Evolutionary conservation across 805 yeast genomes (phyloP), one percentile per base, ranked within the genome.

Genomic region (Hagleromyces aurorensis): DNA sequence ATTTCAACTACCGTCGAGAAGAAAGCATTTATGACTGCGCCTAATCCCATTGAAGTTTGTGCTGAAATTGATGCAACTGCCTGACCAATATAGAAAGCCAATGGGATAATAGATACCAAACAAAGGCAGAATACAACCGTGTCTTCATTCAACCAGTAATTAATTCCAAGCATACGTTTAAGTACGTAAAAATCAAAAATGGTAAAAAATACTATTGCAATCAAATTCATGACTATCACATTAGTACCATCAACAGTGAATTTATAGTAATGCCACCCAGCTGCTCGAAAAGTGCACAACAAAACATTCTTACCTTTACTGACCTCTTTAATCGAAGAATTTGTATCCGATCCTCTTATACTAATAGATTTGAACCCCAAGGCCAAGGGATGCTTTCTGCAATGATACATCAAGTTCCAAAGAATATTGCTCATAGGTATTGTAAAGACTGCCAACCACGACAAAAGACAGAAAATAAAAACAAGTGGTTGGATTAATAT

Each of bases 21-120:
- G 49, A 91, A 89, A 1, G 98, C 98, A 55, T 91, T 91, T 46
- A 91, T 86, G 0, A 87, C 96, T 1, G 98, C 98, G 63, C 97
- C 97, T 36, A 91, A 76, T 16, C 97, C 96, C 98, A 91, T 91
- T 0, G 96, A 87, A 1, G 96, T 84, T 61, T 91, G 98, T 0
- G 98, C 97, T 5, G 95, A 82, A 36, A 91, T 91, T 2, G 97
- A 87, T 0, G 98, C 98, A n/a, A 91, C 98, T 5, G 97, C 97
- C 57, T 89, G 97, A 3, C 98, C 98, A 45, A 91, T 87, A 59
- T 86, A 91, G 52, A 91, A 89, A 0, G 98, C 97, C 42, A 91
- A 64, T 5, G 98, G 98, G 20, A 91, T 72, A 35, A 91, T 84
- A 1, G 96, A 82, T 27, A 81, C 65, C 34, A 91, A 60, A 53